A percentile compares a stretch with the other conserved stretches of the same genome.
These are phyloP conservation scores for Ilex aquifolium DNA, from an alignment of 257 asterid species.

Conservation along the genomic window DNA sequence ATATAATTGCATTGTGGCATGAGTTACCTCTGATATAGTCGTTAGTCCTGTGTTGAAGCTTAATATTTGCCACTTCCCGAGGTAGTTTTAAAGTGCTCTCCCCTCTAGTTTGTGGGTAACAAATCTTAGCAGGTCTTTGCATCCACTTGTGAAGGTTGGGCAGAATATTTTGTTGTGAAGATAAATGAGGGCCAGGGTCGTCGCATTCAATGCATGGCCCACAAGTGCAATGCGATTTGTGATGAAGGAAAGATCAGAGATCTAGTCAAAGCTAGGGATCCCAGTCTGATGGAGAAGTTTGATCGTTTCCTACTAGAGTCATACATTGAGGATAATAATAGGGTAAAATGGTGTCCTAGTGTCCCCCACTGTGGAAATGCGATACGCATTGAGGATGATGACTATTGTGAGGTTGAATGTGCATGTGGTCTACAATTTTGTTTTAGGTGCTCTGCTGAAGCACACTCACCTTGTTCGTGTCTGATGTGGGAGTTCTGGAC, in stretches of 20 bases:
- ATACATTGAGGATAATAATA: conserved; percentile 52
- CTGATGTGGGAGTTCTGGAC: conserved; percentile 53
- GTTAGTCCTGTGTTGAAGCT: too few species aligned
- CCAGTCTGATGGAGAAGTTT: conserved; percentile 40
- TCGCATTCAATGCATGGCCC: conserved; percentile 50
- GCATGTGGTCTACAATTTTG: conserved; percentile 50
- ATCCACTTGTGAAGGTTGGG: conserved; percentile 37
- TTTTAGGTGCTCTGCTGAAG: conserved; percentile 44
- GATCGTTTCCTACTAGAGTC: conserved; percentile 53
- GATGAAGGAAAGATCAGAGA: conserved; percentile 43
- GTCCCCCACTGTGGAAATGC: conserved; percentile 62
- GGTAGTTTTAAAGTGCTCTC: too few species aligned
- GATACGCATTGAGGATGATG: conserved; percentile 34
- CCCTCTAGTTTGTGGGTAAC: too few species aligned
- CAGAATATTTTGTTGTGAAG: conserved; percentile 43
- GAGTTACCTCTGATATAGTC: too few species aligned
- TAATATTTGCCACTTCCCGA: too few species aligned
- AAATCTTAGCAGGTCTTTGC: too few species aligned
- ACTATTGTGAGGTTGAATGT: conserved; percentile 49
- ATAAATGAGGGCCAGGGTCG: conserved; percentile 56
- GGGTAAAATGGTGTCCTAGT: conserved; percentile 66
- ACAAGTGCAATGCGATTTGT: conserved; percentile 51
- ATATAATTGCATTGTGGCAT: too few species aligned
- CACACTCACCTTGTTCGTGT: conserved; percentile 67
- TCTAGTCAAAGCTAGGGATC: conserved; percentile 36